Conservation (phyloP, 2,329 filamentous ascomycete species). For the Cryphonectria japonica region DNA sequence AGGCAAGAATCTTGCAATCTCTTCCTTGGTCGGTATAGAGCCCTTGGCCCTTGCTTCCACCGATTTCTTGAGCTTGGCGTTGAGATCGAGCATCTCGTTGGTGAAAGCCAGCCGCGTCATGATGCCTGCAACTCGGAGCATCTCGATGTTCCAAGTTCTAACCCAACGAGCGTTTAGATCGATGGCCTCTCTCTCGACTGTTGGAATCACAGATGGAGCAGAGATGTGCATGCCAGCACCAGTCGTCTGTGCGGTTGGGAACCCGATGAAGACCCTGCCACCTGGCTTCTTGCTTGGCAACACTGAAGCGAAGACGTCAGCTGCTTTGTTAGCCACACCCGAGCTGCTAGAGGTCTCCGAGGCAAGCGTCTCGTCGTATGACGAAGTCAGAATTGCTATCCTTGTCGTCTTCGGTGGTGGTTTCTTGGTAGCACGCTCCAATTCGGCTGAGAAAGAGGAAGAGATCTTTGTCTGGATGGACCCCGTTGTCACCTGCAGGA, state of each 20-base stretch:
- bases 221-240: slow-evolving; percentile 93
- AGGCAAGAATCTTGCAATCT: slow-evolving; percentile 70
- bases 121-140: slow-evolving; percentile 88
- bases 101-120: slow-evolving; percentile 86
- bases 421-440: slow-evolving; percentile 96
- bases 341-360: slow-evolving; percentile 59
- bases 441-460: slow-evolving; percentile 75
- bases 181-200: slow-evolving; percentile 94
- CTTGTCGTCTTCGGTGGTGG: slow-evolving; percentile 87
- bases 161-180: slow-evolving; percentile 96
- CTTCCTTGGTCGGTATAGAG: slow-evolving; percentile 62
- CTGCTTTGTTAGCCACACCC: slow-evolving; percentile 56
- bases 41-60: slow-evolving; percentile 40
- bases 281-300: slow-evolving; percentile 80
- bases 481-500: slow-evolving; percentile 85
- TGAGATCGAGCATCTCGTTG: slow-evolving; percentile 82
- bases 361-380: slow-evolving; percentile 78
- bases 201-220: slow-evolving; percentile 93
- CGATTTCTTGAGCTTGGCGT: slow-evolving; percentile 57
- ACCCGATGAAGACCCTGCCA: slow-evolving; percentile 94
- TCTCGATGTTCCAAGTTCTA: slow-evolving; percentile 91
- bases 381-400: slow-evolving; percentile 86
- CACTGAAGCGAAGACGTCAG: slow-evolving; percentile 87
- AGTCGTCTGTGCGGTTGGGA: slow-evolving; percentile 96
- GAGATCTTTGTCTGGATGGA: slow-evolving; percentile 77